Percentiles rank a stretch among this genome's conserved stretches.
Conservation (phyloP, 331 rosid genomes). For the Saraca asoca region DNA sequence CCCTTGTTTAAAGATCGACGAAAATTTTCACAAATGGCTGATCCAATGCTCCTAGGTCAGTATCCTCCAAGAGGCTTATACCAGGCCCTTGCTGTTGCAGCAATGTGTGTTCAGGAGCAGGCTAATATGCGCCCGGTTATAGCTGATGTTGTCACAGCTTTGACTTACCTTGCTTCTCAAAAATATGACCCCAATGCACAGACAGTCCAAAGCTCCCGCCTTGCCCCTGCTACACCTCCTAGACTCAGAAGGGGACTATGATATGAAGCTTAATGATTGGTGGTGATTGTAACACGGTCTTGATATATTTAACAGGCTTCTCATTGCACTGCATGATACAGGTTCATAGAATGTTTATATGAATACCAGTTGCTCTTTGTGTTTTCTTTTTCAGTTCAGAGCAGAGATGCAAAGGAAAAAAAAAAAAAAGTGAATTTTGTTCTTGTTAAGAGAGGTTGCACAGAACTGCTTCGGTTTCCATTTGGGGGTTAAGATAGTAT, state of each 20-base stretch:
- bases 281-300: conserved; percentile 30
- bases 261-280: conserved; percentile 38
- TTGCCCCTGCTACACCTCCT: conserved; percentile 63
- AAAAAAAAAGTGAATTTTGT: conserved; percentile 34
- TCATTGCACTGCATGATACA: conserved; percentile 25
- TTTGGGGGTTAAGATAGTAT: conserved; percentile 29
- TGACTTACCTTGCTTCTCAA: conserved; percentile 82
- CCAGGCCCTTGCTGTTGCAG: conserved; percentile 97
- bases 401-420: conserved; percentile 27
- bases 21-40: conserved; percentile 88
- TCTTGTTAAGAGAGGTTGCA: conserved; percentile 28
- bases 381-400: conserved; percentile 34
- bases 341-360: conserved; percentile 38
- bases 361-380: conserved; percentile 35
- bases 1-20: conserved; percentile 76
- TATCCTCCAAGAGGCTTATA: conserved; percentile 82
- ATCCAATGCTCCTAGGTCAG: conserved; percentile 85
- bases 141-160: conserved; percentile 94
- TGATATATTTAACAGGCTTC: conserved; percentile 3
- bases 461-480: conserved; percentile 37
- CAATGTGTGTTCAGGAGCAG: conserved; percentile 97
- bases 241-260: conserved; percentile 52
- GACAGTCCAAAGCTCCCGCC: conserved; percentile 55
- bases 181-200: conserved; percentile 53
- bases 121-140: conserved; percentile 87